Evolutionary conservation across 2,329 filamentous ascomycete genomes (phyloP).

Genomic region (Ceratocystis alfenasii): DNA sequence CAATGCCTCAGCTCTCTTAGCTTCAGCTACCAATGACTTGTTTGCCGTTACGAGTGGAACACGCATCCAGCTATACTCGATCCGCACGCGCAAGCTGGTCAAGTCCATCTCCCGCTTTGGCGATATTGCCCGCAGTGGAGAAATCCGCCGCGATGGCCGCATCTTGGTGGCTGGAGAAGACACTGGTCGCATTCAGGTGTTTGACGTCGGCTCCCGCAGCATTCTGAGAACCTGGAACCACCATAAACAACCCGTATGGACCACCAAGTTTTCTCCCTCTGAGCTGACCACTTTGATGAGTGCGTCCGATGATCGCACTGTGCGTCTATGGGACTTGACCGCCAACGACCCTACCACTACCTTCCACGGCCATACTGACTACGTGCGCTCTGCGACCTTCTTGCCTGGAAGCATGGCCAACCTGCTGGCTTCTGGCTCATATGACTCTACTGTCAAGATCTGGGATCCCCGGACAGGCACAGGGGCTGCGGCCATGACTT

Average conservation of each 20-base stretch:
- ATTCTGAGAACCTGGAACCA: conserved; percentile 92
- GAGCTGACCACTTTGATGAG: conserved; percentile 79
- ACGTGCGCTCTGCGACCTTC: conserved; percentile 77
- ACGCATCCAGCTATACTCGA: conserved; percentile 85
- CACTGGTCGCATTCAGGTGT: conserved; percentile 84
- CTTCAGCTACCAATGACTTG: conserved; percentile 45
- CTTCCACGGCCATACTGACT: conserved; percentile 81
- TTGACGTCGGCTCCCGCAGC: conserved; percentile 75
- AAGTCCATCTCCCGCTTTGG: conserved; percentile 93
- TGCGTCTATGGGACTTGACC: conserved; percentile 87
- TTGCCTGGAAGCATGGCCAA: conserved; percentile 63
- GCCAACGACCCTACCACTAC: conserved; percentile 62
- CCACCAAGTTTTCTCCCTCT: conserved; percentile 80
- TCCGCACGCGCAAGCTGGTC: conserved; percentile 77
- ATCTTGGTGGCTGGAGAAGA: conserved; percentile 88
- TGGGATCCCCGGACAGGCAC: conserved; percentile 74
- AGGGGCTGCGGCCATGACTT: conserved; percentile 65
- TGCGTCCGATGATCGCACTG: conserved; percentile 82
- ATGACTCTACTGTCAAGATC: conserved; percentile 83
- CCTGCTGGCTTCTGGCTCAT: conserved; percentile 78
- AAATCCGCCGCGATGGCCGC: conserved; percentile 76
- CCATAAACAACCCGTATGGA: conserved; percentile 89
- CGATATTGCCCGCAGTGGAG: conserved; percentile 78
- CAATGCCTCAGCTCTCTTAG: conserved; percentile 31
- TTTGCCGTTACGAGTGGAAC: conserved; percentile 94